phyloP scores from a whole-genome alignment of 306 rosid genomes.

The Potentilla sterilis region DNA sequence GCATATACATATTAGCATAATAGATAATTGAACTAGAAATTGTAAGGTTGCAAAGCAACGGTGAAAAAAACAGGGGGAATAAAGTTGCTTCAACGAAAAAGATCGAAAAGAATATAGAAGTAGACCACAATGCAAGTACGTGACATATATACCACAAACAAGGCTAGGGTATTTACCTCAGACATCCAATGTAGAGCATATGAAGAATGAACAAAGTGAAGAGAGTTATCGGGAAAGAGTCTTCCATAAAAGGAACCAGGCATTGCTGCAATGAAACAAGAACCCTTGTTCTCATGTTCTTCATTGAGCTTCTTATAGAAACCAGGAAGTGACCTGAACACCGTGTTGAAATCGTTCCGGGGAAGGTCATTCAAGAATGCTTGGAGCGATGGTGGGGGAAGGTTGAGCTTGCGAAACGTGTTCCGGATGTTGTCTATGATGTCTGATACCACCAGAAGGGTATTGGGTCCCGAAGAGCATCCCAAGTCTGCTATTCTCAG shows the following conservation, averaged over 20 bases:
- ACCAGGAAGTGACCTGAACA: conserved; percentile 34
- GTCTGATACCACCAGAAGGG: conserved; percentile 15
- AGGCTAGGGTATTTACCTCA: conserved; percentile 13
- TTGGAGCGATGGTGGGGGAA: conserved; percentile 20
- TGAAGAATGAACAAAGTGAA: conserved; percentile 46
- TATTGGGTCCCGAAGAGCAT: conserved; percentile 43
- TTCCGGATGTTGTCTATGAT: conserved; percentile 15
- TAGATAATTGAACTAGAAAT: no score
- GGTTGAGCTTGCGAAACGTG: not conserved
- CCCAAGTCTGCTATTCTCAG: conserved; percentile 49
- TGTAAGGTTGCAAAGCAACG: no score
- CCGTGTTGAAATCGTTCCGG: conserved; percentile 47
- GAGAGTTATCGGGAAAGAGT: conserved; percentile 37
- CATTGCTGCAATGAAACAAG: conserved; percentile 38
- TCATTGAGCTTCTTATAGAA: conserved; percentile 22
- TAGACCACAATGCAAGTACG: not conserved
- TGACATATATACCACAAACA: not conserved
- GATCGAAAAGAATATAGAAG: no score
- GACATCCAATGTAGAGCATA: no score
- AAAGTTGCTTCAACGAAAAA: no score
- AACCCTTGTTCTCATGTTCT: conserved; percentile 17
- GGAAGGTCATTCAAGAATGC: conserved; percentile 48
- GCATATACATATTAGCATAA: no score
- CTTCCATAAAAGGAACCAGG: conserved; percentile 57
- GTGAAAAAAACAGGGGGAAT: no score